phyloP scores from a whole-genome alignment of 2,329 filamentous ascomycete genomes.

The Talaromyces sp. region DNA sequence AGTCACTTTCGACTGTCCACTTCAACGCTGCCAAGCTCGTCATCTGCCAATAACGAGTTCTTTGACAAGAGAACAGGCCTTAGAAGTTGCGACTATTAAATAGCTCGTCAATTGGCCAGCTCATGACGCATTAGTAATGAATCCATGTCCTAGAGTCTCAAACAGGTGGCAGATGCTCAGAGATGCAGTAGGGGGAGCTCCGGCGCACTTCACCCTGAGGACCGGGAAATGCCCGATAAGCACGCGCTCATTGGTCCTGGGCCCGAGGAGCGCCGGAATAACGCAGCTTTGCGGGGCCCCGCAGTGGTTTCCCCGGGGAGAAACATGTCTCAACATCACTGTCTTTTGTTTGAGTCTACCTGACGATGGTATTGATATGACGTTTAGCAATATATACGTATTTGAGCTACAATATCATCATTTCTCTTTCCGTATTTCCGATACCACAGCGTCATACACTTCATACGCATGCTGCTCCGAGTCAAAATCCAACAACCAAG shows the following conservation, averaged over 20 bases:
- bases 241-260: neutral
- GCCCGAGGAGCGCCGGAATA: neutral
- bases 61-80: neutral
- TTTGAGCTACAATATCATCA: neutral
- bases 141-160: neutral
- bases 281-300: neutral
- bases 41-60: neutral
- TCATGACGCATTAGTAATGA: too few species aligned
- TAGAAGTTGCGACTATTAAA: neutral
- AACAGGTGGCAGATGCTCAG: neutral
- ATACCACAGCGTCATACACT: constrained; percentile 16
- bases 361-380: neutral
- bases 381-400: neutral
- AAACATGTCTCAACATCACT: neutral
- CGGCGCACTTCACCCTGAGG: neutral
- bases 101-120: neutral
- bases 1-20: neutral
- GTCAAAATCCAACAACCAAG: constrained; percentile 19
- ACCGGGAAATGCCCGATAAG: neutral
- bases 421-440: constrained; percentile 6
- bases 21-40: neutral
- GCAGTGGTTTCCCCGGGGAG: neutral
- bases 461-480: constrained; percentile 18
- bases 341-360: neutral
- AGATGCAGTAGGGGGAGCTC: neutral